These are phyloP conservation scores for Trichoderma gracile DNA, from an alignment of 2,329 filamentous ascomycete genomes.

Conservation along the genomic window DNA sequence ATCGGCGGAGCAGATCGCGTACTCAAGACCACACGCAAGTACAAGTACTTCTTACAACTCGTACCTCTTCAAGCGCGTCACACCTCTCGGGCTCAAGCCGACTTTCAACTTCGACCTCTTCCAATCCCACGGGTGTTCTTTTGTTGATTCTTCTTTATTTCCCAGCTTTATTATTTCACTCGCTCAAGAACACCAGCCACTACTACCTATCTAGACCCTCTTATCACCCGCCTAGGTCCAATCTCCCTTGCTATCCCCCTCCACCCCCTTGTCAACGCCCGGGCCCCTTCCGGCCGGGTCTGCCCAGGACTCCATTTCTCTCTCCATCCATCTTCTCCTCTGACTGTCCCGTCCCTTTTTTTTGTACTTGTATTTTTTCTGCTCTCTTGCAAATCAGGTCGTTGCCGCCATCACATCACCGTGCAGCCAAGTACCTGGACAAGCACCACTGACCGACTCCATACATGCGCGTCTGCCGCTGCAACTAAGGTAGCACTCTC, in stretches of 20 bases:
- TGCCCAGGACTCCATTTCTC: background rate
- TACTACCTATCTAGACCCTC: too few relatives aligned
- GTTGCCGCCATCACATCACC: constrained; percentile 15
- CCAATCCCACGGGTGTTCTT: too few relatives aligned
- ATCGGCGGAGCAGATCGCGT: background rate
- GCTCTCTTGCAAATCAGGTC: too few relatives aligned
- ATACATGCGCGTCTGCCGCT: constrained; percentile 21
- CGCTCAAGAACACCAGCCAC: background rate
- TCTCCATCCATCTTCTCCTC: background rate
- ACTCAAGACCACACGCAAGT: background rate
- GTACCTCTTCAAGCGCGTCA: too few relatives aligned
- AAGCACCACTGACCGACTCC: background rate
- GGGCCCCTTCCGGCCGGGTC: constrained; percentile 1
- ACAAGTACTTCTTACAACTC: background rate
- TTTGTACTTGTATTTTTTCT: too few relatives aligned
- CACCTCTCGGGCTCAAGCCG: too few relatives aligned
- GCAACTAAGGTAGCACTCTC: background rate
- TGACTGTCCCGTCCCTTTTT: background rate
- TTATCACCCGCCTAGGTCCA: background rate
- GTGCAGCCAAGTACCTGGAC: background rate
- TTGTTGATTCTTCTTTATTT: background rate
- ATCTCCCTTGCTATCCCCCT: background rate
- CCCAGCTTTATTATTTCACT: background rate
- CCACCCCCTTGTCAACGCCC: constrained; percentile 15
- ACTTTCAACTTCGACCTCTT: too few relatives aligned